Conservation (phyloP, 805 yeast genomes). For the Yarrowia deformans region DNA sequence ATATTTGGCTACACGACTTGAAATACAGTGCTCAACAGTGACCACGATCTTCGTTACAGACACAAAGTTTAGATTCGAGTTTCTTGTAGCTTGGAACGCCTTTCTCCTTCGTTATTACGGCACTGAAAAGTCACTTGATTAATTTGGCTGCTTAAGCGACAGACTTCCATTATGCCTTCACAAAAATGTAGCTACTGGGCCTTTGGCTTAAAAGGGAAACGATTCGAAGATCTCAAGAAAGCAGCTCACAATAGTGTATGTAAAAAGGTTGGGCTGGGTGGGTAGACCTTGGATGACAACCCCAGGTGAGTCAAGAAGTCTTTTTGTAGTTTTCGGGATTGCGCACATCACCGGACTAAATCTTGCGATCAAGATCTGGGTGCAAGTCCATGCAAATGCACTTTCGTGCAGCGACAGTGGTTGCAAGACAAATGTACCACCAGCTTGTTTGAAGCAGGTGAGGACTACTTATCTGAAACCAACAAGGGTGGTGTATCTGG, state of each 20-base stretch:
- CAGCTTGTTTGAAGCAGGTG: conserved; percentile 18
- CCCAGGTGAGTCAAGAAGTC: neutral
- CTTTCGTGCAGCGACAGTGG: conserved; percentile 10
- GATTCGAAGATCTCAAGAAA: too few species aligned
- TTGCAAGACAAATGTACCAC: conserved; percentile 16
- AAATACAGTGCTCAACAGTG: too few species aligned
- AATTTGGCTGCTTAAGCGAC: conserved; percentile 10
- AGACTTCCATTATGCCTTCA: neutral
- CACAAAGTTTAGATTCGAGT: conserved; percentile 17
- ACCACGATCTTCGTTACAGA: conserved; percentile 9
- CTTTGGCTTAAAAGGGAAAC: too few species aligned
- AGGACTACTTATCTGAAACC: conserved; percentile 12
- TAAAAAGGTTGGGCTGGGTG: neutral
- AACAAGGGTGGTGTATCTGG: conserved; percentile 1
- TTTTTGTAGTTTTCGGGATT: conserved; percentile 1
- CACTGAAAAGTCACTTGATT: conserved; percentile 1
- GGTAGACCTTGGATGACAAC: neutral
- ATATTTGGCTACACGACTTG: neutral
- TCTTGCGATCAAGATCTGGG: conserved; percentile 23
- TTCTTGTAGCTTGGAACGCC: neutral
- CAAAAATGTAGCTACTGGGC: neutral
- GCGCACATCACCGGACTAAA: conserved; percentile 27
- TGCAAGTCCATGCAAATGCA: conserved; percentile 10
- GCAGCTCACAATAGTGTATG: neutral
- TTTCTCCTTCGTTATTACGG: neutral